Evolutionary conservation across 1,284 basidiomycete genomes (phyloP), one percentile per base, ranked within the genome.

Genomic region (Inonotus hispidus): DNA sequence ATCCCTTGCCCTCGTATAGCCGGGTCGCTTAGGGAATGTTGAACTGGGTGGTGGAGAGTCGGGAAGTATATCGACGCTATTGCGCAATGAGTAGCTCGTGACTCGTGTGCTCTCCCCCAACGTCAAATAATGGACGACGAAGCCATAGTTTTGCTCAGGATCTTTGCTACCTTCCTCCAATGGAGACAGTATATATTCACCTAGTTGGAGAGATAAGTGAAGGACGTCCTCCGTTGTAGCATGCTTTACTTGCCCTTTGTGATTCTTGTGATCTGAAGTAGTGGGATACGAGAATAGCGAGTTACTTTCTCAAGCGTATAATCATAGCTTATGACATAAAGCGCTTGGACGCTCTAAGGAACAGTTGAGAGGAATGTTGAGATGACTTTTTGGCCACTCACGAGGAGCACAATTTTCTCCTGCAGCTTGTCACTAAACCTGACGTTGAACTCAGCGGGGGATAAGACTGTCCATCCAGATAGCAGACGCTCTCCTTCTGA

Each of bases 271-370:
- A 99, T 86, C 70, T 93, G 91, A 56, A 82, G 84, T 39, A 97
- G 80, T 2, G 93, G 93, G 56, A 98, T 85, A 45, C 94, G 86
- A 65, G 90, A 95, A 76, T 92, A 95, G 67, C 88, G 79, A 70
- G 93, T 88, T 58, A 95, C 92, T 71, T 95, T 95, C 72, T 93
- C 92, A 60, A 96, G 82, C 69, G 84, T 83, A 81, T 93, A 95
- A 74, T 96, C 93, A 71, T 94, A 95, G 68, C 86, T 89, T 64
- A 88, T 79, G 55, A 89, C 80, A 70, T 90, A 91, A 14, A 91
- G 70, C 3, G 88, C 88, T 53, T 74, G 76, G 35, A 71, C 77
- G 45, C 82, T 88, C 87, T 87, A 68, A 16, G 11, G 25, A 66
- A 66, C 29, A 21, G 45, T 39, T 62, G 49, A 62, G 37, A n/a